phyloP scores from a whole-genome alignment of 1,284 basidiomycete species.

The Fistulina hepatica region DNA sequence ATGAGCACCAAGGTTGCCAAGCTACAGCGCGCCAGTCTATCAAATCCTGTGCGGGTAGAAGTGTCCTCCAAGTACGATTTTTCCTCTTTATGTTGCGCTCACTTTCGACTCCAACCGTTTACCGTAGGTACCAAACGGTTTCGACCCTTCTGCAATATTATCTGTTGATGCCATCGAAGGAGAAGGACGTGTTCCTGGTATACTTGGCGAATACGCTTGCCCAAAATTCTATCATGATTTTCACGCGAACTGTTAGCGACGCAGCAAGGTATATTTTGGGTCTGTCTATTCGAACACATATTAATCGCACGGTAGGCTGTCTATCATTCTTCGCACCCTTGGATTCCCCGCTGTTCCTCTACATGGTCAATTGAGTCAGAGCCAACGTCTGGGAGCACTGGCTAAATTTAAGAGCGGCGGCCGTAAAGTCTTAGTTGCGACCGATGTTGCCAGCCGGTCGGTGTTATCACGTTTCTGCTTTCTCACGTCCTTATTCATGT shows the following conservation, averaged over 20 bases:
- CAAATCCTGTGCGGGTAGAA: conserved; percentile 92
- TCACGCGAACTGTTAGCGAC: conserved; percentile 93
- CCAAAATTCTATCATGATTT: conserved; percentile 92
- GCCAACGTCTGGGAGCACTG: conserved; percentile 87
- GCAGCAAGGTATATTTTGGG: conserved; percentile 59
- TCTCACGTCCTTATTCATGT: conserved; percentile 8
- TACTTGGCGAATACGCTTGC: conserved; percentile 85
- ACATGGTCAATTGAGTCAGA: conserved; percentile 93
- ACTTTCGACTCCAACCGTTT: conserved; percentile 5
- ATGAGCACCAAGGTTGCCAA: conserved; percentile 99
- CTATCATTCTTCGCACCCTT: conserved; percentile 82
- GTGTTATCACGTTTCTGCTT: conserved; percentile 17
- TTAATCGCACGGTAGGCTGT: conserved; percentile 40
- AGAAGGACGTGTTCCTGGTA: conserved; percentile 90
- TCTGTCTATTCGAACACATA: conserved; percentile 2
- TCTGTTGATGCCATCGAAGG: conserved; percentile 84
- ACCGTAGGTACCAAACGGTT: conserved; percentile 85
- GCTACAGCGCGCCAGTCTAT: conserved; percentile 90
- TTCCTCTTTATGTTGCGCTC: not conserved
- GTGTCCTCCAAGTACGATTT: conserved; percentile 77
- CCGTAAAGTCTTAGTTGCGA: conserved; percentile 87
- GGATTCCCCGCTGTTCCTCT: conserved; percentile 95
- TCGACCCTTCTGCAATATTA: conserved; percentile 95
- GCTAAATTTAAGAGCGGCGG: conserved; percentile 95
- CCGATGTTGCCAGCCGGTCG: conserved; percentile 91